phyloP scores from a whole-genome alignment of 2,329 filamentous ascomycete genomes.

The Claviceps capensis region DNA sequence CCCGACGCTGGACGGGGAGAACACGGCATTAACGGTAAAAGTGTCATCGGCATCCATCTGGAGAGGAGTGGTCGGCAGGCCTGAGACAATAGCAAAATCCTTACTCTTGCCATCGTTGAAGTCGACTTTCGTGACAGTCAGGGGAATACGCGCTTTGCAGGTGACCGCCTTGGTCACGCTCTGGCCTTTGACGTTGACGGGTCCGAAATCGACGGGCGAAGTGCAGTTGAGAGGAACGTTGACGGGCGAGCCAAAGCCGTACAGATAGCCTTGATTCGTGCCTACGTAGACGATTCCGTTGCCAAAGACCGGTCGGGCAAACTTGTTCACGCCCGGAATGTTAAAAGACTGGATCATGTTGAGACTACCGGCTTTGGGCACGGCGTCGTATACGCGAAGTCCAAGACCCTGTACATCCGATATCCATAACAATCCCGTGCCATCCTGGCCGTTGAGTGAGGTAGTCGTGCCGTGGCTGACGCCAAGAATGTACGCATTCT shows the following conservation, averaged over 20 bases:
- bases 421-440: slow-evolving; percentile 43
- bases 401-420: slow-evolving; percentile 40
- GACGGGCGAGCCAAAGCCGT: slow-evolving; percentile 42
- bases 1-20: slow-evolving; percentile 33
- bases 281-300: slow-evolving; percentile 42
- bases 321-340: slow-evolving; percentile 39
- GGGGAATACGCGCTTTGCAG: slow-evolving; percentile 32
- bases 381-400: slow-evolving; percentile 37
- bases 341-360: slow-evolving; percentile 36
- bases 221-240: slow-evolving; percentile 41
- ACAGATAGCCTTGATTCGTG: slow-evolving; percentile 35
- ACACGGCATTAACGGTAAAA: slow-evolving; percentile 30
- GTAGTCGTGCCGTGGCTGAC: slow-evolving; percentile 44
- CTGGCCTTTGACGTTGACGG: slow-evolving; percentile 24
- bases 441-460: slow-evolving; percentile 36
- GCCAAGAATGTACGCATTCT: slow-evolving; percentile 39
- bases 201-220: slow-evolving; percentile 32
- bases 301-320: slow-evolving; percentile 43
- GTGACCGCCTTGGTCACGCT: slow-evolving; percentile 21
- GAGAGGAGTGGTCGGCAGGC: slow-evolving; percentile 18
- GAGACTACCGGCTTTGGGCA: slow-evolving; percentile 32
- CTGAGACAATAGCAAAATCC: slow-evolving; percentile 25
- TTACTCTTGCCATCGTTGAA: slow-evolving; percentile 20
- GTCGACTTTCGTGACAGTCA: slow-evolving; percentile 26
- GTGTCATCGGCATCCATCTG: slow-evolving; percentile 20